Conservation (phyloP, 2,329 filamentous ascomycete species). For the Huntiella bhutanensis region DNA sequence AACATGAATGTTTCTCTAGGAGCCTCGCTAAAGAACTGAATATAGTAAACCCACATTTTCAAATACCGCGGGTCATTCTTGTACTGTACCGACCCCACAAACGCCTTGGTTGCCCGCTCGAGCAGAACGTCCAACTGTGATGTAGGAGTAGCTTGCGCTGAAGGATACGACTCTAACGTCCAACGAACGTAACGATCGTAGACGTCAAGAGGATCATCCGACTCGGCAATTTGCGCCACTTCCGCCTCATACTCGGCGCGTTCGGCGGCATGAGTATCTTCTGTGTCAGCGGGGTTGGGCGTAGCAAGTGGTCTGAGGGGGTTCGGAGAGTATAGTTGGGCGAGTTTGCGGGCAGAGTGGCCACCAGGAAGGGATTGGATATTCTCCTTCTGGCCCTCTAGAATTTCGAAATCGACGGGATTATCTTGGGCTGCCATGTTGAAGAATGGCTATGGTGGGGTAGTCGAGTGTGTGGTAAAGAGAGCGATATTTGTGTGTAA, state of each 20-base stretch:
- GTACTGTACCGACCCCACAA: conserved; percentile 71
- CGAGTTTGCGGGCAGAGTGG: conserved; percentile 75
- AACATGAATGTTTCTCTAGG: conserved; percentile 87
- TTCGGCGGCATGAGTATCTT: conserved; percentile 59
- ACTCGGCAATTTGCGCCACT: conserved; percentile 57
- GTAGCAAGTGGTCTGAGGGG: conserved; percentile 37
- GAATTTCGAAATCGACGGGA: conserved; percentile 65
- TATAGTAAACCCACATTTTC: conserved; percentile 86
- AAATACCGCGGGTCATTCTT: conserved; percentile 90
- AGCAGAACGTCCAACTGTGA: conserved; percentile 80
- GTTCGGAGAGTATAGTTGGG: conserved; percentile 56
- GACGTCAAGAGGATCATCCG: conserved; percentile 85
- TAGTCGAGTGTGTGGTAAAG: no score
- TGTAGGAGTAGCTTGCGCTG: conserved; percentile 74
- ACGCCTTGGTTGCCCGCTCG: conserved; percentile 80
- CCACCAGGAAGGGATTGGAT: conserved; percentile 81
- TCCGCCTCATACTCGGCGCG: conserved; percentile 77
- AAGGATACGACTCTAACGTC: conserved; percentile 89
- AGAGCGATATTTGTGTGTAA: no score
- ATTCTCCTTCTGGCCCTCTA: conserved; percentile 95
- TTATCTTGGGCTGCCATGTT: conserved; percentile 31
- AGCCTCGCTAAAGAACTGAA: conserved; percentile 79
- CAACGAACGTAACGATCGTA: conserved; percentile 95
- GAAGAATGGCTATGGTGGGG: no score
- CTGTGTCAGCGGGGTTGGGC: conserved; percentile 51